Base-by-base conservation (phyloP, 257 asterid species). In the Jacaranda copaia region DNA sequence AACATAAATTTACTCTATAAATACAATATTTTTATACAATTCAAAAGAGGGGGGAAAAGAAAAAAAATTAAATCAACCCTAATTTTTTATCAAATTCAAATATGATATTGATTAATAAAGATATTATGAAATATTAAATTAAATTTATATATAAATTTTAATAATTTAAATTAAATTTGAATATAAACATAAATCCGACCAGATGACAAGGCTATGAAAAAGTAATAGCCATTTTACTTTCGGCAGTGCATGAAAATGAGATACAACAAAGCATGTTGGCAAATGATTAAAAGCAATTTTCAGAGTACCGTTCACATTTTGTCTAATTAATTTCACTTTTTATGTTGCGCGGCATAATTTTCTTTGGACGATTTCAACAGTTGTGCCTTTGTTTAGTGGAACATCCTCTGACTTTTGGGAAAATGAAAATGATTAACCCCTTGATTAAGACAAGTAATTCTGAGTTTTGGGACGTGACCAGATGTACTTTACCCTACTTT, bases 161-260 rank as follows among this genome's bases (percentile, higher is more conserved):
- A 25, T 25, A 0, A 25, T 25, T 2, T 1, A 0, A 25, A 0
- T 25, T 2, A 25, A 25, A 25, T 25, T 25, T 25, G 2, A 25
- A 25, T 25, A 25, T 25, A 25, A 25, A 25, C 2, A 1, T 25
- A 25, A 25, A 25, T 25, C 2, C 32, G 2, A 25, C 32, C 32
- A 0, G 32, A 0, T 0, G 1, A 25, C 32, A 25, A 2, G 1
- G 1, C 1, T 25, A 25, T 1, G 32, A 25, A 0, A 25, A 25
- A 25, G 32, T 25, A 25, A 42, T 42, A 43, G 63, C 5, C 62
- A 43, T 42, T 52, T 63, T 32, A 72, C 81, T 81, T 81, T 81
- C 81, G 84, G 81, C 75, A 49, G 75, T 76, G 84, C 65, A 13
- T 70, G 6, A 71, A 56, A 63, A 40, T 53, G 64, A 53, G 53